Conservation (phyloP, 2,329 filamentous ascomycete genomes). For the Pseudocercospora fijiensis region DNA sequence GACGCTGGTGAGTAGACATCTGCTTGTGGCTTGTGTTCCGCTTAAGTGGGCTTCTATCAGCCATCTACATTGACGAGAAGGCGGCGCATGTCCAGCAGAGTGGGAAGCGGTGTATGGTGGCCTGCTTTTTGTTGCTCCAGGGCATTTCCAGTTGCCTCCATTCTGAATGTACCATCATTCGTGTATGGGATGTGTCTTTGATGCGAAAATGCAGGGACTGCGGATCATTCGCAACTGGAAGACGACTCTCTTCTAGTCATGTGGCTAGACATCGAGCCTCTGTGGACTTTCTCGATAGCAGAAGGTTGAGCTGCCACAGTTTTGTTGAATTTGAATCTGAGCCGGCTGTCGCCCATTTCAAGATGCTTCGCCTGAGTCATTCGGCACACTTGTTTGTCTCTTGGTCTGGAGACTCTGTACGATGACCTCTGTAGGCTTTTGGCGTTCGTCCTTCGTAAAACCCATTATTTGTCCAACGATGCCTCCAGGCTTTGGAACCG, state of each 20-base stretch:
- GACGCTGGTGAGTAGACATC: background rate
- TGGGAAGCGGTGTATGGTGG: background rate
- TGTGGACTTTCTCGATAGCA: background rate
- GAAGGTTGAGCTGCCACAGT: background rate
- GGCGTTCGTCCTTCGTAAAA: constrained; percentile 51
- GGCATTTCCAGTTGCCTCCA: background rate
- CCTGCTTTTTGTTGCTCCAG: background rate
- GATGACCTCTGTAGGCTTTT: constrained; percentile 30
- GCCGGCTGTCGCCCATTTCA: constrained; percentile 8
- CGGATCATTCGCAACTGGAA: background rate
- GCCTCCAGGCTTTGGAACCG: constrained; percentile 85
- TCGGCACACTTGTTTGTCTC: constrained; percentile 2
- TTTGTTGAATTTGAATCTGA: background rate
- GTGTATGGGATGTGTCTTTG: background rate
- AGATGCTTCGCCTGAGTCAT: constrained; percentile 5
- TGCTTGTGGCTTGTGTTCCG: background rate
- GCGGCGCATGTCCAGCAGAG: background rate
- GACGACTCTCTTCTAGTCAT: background rate
- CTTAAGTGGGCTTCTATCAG: background rate
- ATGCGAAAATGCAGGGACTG: background rate
- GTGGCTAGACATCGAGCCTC: too few species aligned
- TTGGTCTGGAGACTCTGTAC: constrained; percentile 29
- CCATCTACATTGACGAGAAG: background rate
- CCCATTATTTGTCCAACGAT: constrained; percentile 73
- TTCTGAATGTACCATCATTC: background rate